Percentiles rank a stretch among this genome's conserved stretches.
Conservation (phyloP, 805 yeast genomes). For the Metschnikowia corniflorae region DNA sequence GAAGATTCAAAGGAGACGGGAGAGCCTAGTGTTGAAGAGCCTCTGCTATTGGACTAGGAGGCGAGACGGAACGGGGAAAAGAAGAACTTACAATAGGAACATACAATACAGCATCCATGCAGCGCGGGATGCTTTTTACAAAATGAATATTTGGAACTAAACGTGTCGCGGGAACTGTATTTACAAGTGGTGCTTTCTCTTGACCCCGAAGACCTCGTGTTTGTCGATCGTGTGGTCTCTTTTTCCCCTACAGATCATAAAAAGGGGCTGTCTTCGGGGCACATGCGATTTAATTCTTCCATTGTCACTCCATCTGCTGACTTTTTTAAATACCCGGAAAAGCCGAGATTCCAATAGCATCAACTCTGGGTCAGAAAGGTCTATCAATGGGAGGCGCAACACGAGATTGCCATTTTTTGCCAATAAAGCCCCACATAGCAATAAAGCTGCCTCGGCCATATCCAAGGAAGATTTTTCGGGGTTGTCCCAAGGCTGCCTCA, state of each 20-base stretch:
- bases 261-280: constrained; percentile 19
- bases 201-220: constrained; percentile 14
- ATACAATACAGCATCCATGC: no score
- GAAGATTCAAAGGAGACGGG: constrained; percentile 5
- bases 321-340: constrained; percentile 24
- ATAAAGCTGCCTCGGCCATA: constrained; percentile 38
- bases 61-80: no score
- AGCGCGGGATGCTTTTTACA: no score
- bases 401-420: constrained; percentile 31
- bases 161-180: no score
- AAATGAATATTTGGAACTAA: no score
- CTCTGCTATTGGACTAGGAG: constrained; percentile 8
- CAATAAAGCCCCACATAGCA: constrained; percentile 28
- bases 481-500: constrained; percentile 25
- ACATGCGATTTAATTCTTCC: constrained; percentile 5
- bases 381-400: constrained; percentile 25
- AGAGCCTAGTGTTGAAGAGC: constrained; percentile 4
- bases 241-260: constrained; percentile 26
- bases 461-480: constrained; percentile 32
- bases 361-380: constrained; percentile 29
- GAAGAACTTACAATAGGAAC: background rate
- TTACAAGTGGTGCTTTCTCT: constrained; percentile 1
- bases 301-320: constrained; percentile 19
- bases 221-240: constrained; percentile 10
- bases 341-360: constrained; percentile 23